Conservation (phyloP, 345 rosid genomes). For the Angophora floribunda region DNA sequence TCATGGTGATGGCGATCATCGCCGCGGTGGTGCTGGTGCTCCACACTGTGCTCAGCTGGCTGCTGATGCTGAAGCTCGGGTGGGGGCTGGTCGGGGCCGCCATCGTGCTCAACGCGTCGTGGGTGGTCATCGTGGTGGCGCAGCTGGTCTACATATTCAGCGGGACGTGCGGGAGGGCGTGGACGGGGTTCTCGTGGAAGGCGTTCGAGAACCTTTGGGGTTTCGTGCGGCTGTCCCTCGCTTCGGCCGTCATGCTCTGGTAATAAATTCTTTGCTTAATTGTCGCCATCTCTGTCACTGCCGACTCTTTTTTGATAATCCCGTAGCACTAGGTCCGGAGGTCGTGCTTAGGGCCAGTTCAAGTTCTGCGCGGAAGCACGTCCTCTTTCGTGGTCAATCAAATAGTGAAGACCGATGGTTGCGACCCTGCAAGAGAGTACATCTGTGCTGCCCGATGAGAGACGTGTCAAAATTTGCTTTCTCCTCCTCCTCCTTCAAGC, state of each 20-base stretch:
- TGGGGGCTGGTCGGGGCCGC: conserved; percentile 84
- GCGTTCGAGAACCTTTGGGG: conserved; percentile 72
- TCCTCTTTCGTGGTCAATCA: neutral
- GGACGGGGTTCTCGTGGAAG: conserved; percentile 74
- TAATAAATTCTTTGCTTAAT: conserved; percentile 1
- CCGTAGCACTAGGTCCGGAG: too few species aligned
- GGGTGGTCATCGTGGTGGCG: conserved; percentile 50
- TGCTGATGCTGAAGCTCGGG: conserved; percentile 38
- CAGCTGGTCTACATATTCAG: conserved; percentile 54
- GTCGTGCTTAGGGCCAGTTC: neutral
- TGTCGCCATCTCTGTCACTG: neutral
- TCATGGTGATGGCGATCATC: conserved; percentile 73
- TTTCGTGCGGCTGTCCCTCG: conserved; percentile 62
- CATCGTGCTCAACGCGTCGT: conserved; percentile 51
- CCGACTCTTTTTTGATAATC: neutral
- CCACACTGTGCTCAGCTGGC: conserved; percentile 63
- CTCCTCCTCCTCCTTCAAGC: neutral
- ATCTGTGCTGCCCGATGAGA: neutral
- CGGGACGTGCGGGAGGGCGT: conserved; percentile 73
- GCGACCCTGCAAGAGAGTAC: neutral
- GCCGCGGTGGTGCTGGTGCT: conserved; percentile 42
- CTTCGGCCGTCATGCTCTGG: conserved; percentile 96
- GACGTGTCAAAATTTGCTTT: neutral
- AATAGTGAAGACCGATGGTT: neutral
- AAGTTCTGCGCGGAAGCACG: neutral